Evolutionary conservation across 306 rosid species (phyloP), one percentile per base, ranked within the genome.

Genomic region (Corylus americana): DNA sequence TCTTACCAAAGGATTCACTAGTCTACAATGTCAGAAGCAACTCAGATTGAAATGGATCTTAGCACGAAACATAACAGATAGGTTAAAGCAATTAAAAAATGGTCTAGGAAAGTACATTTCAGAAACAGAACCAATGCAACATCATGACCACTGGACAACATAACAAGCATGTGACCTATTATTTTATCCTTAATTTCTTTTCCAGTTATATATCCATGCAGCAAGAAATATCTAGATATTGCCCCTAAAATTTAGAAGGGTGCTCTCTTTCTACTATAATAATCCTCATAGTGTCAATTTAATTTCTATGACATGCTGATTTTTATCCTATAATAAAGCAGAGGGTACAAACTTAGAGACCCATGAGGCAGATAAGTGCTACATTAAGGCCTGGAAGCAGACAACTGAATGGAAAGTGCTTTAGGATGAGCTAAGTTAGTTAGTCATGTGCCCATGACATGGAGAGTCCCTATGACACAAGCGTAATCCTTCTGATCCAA

Each of bases 1-100:
- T 81, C 87, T 83, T 81, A 88, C 86, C 25, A 18, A 42, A 67
- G 20, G 48, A 64, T 17, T 67, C 72, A 42, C 27, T 37, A 67
- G 31, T 11, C 72, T 3, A 67, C 72, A 50, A 29, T 29, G 29
- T 55, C 35, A 75, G 59, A 47, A 11, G 61, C 29, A 42, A 8
- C 29, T 17, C 58, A 44, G 11, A 42, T 8, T 74, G 37, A 9
- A 2, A 55, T 49, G 58, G 27, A 31, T 55, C 68, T 20, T 42
- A 79, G 5, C 20, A 35, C 13, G 62, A 35, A 35, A 35, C 45
- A 35, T 64, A 31, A 20, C 48, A 64, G 22, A 64, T 35, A 64
- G n/a, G n/a, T 16, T 64, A 35, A 64, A 64, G 20, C 47, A 35
- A 37, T 64, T 35, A 7, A 35, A 64, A 14, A 35, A 5, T 35